phyloP scores from a whole-genome alignment of 1,139 yeast species.

The Hansenula lynferdii region DNA sequence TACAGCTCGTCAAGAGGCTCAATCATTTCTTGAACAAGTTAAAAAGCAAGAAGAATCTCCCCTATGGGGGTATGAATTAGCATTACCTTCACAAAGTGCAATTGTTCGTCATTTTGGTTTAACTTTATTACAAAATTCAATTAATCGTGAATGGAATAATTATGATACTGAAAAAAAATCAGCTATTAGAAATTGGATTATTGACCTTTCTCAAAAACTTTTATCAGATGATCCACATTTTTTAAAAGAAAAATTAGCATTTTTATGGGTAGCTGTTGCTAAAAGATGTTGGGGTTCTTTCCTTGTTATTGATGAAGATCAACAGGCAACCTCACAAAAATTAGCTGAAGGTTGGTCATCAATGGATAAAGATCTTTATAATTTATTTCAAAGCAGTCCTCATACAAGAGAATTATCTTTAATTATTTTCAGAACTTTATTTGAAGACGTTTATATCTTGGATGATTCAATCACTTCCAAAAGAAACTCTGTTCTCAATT shows the following conservation, averaged over 20 bases:
- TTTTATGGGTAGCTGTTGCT: conserved; percentile 90
- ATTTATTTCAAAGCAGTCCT: conserved; percentile 64
- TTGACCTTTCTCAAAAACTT: conserved; percentile 65
- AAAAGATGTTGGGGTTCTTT: conserved; percentile 85
- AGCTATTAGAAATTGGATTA: conserved; percentile 79
- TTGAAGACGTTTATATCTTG: conserved; percentile 89
- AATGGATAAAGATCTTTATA: conserved; percentile 76
- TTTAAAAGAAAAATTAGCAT: conserved; percentile 84
- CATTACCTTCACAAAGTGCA: conserved; percentile 56
- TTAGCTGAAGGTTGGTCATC: conserved; percentile 75
- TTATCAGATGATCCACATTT: conserved; percentile 77
- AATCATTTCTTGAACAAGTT: conserved; percentile 67
- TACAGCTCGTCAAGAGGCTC: conserved; percentile 61
- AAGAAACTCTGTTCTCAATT: conserved; percentile 72
- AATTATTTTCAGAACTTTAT: conserved; percentile 75
- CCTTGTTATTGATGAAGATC: conserved; percentile 26
- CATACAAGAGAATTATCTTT: conserved; percentile 72
- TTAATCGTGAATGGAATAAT: conserved; percentile 47
- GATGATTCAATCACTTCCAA: conserved; percentile 90
- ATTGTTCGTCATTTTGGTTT: conserved; percentile 90
- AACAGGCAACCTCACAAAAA: conserved; percentile 34
- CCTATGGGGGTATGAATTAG: conserved; percentile 87
- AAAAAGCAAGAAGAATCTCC: conserved; percentile 83
- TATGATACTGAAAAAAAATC: conserved; percentile 61
- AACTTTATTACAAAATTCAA: conserved; percentile 70